Percentiles rank a stretch among this genome's conserved stretches.
Evolutionary conservation across 371 early-diverging fungal species (phyloP).

Genomic region (Mortierella sp.): DNA sequence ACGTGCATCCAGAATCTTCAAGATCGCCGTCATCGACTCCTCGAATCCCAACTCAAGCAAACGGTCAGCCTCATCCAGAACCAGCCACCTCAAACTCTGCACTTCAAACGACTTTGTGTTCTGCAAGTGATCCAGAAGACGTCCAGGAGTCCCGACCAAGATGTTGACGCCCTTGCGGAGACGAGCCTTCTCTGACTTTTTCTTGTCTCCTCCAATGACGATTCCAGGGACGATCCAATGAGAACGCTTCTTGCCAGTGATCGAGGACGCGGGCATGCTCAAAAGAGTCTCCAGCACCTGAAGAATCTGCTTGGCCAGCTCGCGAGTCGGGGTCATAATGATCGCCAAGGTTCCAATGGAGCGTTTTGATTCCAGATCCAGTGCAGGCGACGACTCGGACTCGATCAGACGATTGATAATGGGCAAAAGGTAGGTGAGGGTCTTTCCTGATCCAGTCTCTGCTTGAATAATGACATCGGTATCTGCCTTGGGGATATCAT

Average conservation of each 20-base stretch:
- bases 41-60: constrained; percentile 98
- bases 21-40: constrained; percentile 89
- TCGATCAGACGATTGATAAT: constrained; percentile 66
- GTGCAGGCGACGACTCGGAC: constrained; percentile 54
- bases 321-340: constrained; percentile 97
- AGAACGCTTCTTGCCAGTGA: constrained; percentile 66
- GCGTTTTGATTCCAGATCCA: constrained; percentile 62
- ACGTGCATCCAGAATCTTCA: constrained; percentile 75
- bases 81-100: constrained; percentile 86
- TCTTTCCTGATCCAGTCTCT: constrained; percentile 99
- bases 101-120: constrained; percentile 88
- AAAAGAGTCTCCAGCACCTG: constrained; percentile 81
- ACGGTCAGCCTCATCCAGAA: constrained; percentile 99
- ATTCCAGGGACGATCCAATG: constrained; percentile 97
- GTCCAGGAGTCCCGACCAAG: constrained; percentile 98
- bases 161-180: constrained; percentile 94
- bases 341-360: constrained; percentile 83
- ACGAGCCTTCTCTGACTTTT: constrained; percentile 93
- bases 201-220: constrained; percentile 94
- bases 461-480: constrained; percentile 93
- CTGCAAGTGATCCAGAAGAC: constrained; percentile 96
- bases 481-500: constrained; percentile 61
- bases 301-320: constrained; percentile 97
- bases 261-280: constrained; percentile 67
- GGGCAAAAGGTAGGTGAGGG: constrained; percentile 96